A percentile compares a stretch with the other conserved stretches of the same genome.
Evolutionary conservation across 306 rosid species (phyloP).

Genomic region (Hylodesmum podocarpum): DNA sequence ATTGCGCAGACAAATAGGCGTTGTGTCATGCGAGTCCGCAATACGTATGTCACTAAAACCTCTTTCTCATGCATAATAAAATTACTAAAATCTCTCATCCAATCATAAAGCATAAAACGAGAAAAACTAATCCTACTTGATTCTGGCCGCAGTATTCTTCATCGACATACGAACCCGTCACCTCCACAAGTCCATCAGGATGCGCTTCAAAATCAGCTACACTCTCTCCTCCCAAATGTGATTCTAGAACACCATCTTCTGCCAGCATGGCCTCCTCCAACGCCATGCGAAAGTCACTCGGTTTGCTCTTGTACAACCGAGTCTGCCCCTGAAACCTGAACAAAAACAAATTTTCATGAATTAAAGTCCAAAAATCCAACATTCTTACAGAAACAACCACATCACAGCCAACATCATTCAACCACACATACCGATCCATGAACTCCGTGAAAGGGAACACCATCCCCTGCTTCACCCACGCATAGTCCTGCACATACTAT

Average conservation of each 20-base stretch:
- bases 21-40: not conserved
- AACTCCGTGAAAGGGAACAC: conserved; percentile 73
- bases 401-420: not conserved
- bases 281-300: conserved; percentile 82
- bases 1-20: not conserved
- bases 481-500: conserved; percentile 71
- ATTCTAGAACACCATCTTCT: conserved; percentile 62
- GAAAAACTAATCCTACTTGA: conserved; percentile 37
- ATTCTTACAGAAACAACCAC: conserved; percentile 12
- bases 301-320: conserved; percentile 84
- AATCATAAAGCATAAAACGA: conserved; percentile 2
- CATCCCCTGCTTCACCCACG: conserved; percentile 98
- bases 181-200: conserved; percentile 40
- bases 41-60: conserved; percentile 7
- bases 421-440: conserved; percentile 70
- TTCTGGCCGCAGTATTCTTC: conserved; percentile 48
- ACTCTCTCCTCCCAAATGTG: conserved; percentile 46
- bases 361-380: conserved; percentile 10
- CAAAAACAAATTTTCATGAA: not conserved
- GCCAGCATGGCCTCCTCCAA: conserved; percentile 92
- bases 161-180: conserved; percentile 47
- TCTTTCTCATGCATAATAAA: conserved; percentile 2
- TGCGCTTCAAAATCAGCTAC: conserved; percentile 35
- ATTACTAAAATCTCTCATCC: conserved; percentile 8
- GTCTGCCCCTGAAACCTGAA: conserved; percentile 94